Percentiles rank a stretch among this genome's conserved stretches.
Evolutionary conservation across 1,139 yeast genomes (phyloP).

Genomic region (Magnusiomyces fungicola): DNA sequence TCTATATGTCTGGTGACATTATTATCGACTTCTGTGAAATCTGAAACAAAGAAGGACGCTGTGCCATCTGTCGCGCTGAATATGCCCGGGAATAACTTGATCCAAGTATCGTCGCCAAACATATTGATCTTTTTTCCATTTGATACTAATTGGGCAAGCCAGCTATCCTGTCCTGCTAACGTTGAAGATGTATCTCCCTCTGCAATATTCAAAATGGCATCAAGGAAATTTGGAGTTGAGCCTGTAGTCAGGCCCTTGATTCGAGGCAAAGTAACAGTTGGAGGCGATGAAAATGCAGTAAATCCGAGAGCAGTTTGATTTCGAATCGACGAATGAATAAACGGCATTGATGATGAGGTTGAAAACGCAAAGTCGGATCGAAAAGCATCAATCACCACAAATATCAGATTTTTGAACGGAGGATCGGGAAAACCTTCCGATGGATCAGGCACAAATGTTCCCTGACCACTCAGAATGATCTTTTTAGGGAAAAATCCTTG

Average conservation of each 20-base stretch:
- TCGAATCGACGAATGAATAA: slow-evolving; percentile 44
- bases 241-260: slow-evolving; percentile 94
- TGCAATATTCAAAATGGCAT: slow-evolving; percentile 88
- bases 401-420: slow-evolving; percentile 60
- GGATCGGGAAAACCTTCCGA: slow-evolving; percentile 21
- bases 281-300: slow-evolving; percentile 90
- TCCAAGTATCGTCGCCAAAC: slow-evolving; percentile 98
- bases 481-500: slow-evolving; percentile 89
- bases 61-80: slow-evolving; percentile 78
- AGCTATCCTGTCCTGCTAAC: slow-evolving; percentile 70
- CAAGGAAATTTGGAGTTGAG: slow-evolving; percentile 87
- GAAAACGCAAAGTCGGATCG: slow-evolving; percentile 77
- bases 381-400: slow-evolving; percentile 91
- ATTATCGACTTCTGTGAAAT: slow-evolving; percentile 85
- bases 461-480: slow-evolving; percentile 53
- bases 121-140: slow-evolving; percentile 53
- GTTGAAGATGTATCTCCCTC: slow-evolving; percentile 83
- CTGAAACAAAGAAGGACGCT: slow-evolving; percentile 87
- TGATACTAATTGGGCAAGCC: slow-evolving; percentile 61
- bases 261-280: slow-evolving; percentile 92
- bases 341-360: slow-evolving; percentile 52
- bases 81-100: slow-evolving; percentile 67
- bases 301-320: slow-evolving; percentile 71
- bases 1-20: slow-evolving; percentile 87
- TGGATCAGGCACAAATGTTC: slow-evolving; percentile 26